phyloP scores from a whole-genome alignment of 805 yeast species.

The Pachysolen tannophilus region DNA sequence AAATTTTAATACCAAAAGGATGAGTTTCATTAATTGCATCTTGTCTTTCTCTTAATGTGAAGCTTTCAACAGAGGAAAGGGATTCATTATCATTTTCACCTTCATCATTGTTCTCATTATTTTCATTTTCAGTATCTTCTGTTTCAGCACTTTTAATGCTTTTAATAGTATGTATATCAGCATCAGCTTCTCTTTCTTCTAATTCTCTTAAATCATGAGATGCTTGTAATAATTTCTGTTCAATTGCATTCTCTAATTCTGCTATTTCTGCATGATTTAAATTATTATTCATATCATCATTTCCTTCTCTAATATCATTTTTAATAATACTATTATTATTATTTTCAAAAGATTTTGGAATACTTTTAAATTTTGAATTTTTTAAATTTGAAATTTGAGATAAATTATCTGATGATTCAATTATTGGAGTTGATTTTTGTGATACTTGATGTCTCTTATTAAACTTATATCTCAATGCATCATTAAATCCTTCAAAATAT shows the following conservation, averaged over 20 bases:
- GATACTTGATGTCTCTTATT: slow-evolving; percentile 19
- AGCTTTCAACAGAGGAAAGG: slow-evolving; percentile 60
- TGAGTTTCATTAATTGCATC: slow-evolving; percentile 95
- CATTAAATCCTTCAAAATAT: slow-evolving; percentile 66
- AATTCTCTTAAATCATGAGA: neutral
- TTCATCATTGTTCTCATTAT: slow-evolving; percentile 14
- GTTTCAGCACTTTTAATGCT: slow-evolving; percentile 11
- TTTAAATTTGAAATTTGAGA: slow-evolving; percentile 3
- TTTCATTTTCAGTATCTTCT: slow-evolving; percentile 11
- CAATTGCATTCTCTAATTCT: neutral
- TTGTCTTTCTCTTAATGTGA: slow-evolving; percentile 86
- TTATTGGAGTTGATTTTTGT: slow-evolving; percentile 7
- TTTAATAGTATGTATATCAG: too few relatives aligned
- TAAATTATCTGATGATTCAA: slow-evolving; percentile 3
- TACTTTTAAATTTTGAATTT: neutral
- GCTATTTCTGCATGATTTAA: neutral
- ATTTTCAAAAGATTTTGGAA: neutral
- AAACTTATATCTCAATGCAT: slow-evolving; percentile 49
- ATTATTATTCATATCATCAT: neutral
- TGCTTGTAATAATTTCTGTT: neutral
- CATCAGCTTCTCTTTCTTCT: neutral
- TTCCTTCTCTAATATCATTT: neutral
- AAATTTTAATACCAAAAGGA: slow-evolving; percentile 96
- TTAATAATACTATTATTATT: neutral
- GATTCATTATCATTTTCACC: slow-evolving; percentile 29